Conservation (phyloP, 805 yeast species). For the Yarrowia bubula region DNA sequence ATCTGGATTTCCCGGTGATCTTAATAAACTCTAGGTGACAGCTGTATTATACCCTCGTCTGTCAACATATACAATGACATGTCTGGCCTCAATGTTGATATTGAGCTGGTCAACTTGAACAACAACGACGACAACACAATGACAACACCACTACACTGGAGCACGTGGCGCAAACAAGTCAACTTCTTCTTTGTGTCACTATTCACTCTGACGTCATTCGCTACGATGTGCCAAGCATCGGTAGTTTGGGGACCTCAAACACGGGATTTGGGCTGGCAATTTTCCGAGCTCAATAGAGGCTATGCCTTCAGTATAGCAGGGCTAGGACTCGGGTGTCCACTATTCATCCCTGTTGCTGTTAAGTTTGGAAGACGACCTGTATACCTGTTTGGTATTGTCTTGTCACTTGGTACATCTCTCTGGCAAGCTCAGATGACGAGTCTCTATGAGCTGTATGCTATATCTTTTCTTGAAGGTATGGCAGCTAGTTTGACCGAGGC, state of each 20-base stretch:
- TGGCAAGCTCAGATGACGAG: constrained; percentile 30
- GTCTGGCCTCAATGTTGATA: not conserved
- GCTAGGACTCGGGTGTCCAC: constrained; percentile 28
- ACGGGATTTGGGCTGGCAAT: constrained; percentile 26
- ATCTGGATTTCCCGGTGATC: too few relatives aligned
- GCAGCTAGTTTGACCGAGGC: constrained; percentile 29
- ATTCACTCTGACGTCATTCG: constrained; percentile 23
- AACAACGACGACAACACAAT: not conserved
- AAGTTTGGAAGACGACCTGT: constrained; percentile 29
- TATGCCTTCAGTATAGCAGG: constrained; percentile 29
- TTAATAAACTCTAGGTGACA: too few relatives aligned
- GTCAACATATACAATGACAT: too few relatives aligned
- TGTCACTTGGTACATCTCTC: not conserved
- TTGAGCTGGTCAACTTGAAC: not conserved
- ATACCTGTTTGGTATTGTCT: constrained; percentile 22
- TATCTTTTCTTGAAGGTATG: constrained; percentile 24
- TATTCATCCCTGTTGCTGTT: constrained; percentile 29
- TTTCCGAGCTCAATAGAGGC: constrained; percentile 26
- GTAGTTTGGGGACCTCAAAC: constrained; percentile 28
- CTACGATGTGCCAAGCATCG: constrained; percentile 24
- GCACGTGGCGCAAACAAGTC: constrained; percentile 23
- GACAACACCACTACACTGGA: constrained; percentile 26
- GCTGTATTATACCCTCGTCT: too few relatives aligned
- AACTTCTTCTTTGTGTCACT: constrained; percentile 22
- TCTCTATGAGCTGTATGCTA: constrained; percentile 22